These are phyloP conservation scores for Dendrostoma leiphaemia DNA, from an alignment of 2,329 filamentous ascomycete genomes.

Conservation along the genomic window DNA sequence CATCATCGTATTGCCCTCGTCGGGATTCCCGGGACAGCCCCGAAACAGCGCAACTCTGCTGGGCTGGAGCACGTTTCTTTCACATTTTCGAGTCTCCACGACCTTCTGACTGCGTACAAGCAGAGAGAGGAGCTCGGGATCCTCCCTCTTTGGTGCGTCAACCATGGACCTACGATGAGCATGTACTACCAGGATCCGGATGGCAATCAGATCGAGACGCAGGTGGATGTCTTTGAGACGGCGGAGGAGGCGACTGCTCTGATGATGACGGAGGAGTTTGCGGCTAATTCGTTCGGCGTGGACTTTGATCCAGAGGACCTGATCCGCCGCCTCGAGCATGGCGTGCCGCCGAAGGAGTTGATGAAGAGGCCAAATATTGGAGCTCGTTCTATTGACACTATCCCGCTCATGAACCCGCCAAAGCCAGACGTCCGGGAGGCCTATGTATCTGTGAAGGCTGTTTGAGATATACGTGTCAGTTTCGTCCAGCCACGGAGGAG, in stretches of 20 bases:
- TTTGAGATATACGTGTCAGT: no score
- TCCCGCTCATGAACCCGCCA: neutral
- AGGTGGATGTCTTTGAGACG: conserved; percentile 42
- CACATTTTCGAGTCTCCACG: conserved; percentile 32
- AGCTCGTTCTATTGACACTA: neutral
- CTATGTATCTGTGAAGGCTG: neutral
- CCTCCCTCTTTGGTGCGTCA: conserved; percentile 39
- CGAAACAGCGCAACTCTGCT: conserved; percentile 22
- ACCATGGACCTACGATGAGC: conserved; percentile 45
- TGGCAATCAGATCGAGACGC: conserved; percentile 45
- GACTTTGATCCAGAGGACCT: conserved; percentile 19
- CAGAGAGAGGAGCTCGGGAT: conserved; percentile 35
- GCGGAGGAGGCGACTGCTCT: conserved; percentile 34
- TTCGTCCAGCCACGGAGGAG: no score
- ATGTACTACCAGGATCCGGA: conserved; percentile 51
- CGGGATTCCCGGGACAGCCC: conserved; percentile 23
- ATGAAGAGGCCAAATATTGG: conserved; percentile 1
- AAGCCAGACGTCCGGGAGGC: neutral
- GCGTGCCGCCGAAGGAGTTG: neutral
- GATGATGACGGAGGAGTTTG: conserved; percentile 36
- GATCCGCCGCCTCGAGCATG: neutral
- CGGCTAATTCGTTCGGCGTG: conserved; percentile 34
- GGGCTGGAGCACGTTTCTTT: conserved; percentile 44
- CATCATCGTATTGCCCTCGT: conserved; percentile 45
- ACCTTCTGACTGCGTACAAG: conserved; percentile 34